Conservation (phyloP, 306 rosid species). For the Begonia masoniana region DNA sequence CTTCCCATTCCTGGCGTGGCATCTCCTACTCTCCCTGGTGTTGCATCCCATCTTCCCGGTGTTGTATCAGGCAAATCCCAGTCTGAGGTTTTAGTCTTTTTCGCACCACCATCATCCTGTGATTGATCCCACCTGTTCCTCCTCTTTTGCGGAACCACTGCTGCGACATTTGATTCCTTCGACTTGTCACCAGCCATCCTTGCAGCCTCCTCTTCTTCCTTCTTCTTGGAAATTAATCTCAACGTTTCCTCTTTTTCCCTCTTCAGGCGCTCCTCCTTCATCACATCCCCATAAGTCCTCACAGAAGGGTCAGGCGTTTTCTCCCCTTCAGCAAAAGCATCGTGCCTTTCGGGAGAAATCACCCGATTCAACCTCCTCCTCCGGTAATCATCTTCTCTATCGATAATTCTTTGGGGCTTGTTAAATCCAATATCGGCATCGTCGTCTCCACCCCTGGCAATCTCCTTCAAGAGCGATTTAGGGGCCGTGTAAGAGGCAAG, state of each 20-base stretch:
- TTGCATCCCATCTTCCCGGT: constrained; percentile 60
- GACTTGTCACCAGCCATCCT: constrained; percentile 14
- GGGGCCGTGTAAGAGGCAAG: constrained; percentile 57
- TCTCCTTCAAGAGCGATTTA: constrained; percentile 42
- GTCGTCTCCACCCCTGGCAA: constrained; percentile 31
- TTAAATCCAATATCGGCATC: constrained; percentile 35
- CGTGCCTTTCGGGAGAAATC: constrained; percentile 57
- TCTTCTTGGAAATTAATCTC: constrained; percentile 38
- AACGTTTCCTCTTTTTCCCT: constrained; percentile 55
- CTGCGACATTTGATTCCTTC: constrained; percentile 6
- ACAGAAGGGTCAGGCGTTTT: constrained; percentile 52
- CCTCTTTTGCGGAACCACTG: constrained; percentile 32
- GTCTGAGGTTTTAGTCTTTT: constrained; percentile 41
- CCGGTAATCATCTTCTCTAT: constrained; percentile 53
- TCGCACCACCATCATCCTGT: constrained; percentile 39
- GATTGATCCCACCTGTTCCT: constrained; percentile 67
- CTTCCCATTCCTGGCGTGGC: constrained; percentile 45
- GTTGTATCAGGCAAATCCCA: constrained; percentile 57
- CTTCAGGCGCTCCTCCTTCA: constrained; percentile 58
- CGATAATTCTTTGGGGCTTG: constrained; percentile 45
- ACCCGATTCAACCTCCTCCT: constrained; percentile 39
- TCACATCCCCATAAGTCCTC: constrained; percentile 53
- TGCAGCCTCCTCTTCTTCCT: constrained; percentile 49
- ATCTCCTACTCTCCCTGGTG: constrained; percentile 49
- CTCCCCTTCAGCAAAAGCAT: constrained; percentile 56